These are phyloP conservation scores for Artomyces pyxidatus DNA, from an alignment of 768 basidiomycete species.

Conservation along the genomic window DNA sequence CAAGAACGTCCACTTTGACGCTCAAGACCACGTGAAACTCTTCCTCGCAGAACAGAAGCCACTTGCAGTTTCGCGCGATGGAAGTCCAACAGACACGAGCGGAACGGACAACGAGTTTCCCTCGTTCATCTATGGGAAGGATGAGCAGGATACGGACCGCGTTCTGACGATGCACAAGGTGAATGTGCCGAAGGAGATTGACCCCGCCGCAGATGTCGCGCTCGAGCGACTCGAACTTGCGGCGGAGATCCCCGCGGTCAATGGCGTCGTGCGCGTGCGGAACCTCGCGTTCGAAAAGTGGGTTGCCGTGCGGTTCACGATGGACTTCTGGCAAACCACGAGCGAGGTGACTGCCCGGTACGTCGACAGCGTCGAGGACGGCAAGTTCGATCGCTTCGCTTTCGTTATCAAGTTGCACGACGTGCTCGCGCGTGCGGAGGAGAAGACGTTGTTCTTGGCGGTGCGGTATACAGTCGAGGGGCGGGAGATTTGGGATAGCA, in stretches of 20 bases:
- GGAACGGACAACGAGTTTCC: slow-evolving; percentile 76
- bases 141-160: slow-evolving; percentile 24
- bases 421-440: slow-evolving; percentile 66
- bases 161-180: slow-evolving; percentile 51
- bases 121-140: slow-evolving; percentile 50
- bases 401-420: slow-evolving; percentile 77
- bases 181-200: slow-evolving; percentile 49
- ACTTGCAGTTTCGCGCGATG: slow-evolving; percentile 84
- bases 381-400: slow-evolving; percentile 59
- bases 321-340: slow-evolving; percentile 94
- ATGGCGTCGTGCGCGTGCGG: slow-evolving; percentile 70
- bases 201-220: slow-evolving; percentile 36
- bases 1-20: slow-evolving; percentile 90
- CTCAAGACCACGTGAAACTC: slow-evolving; percentile 87
- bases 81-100: slow-evolving; percentile 79
- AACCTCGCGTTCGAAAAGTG: slow-evolving; percentile 86
- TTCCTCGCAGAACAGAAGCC: slow-evolving; percentile 96
- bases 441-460: slow-evolving; percentile 75
- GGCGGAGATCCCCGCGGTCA: slow-evolving; percentile 43
- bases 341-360: slow-evolving; percentile 84
- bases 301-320: slow-evolving; percentile 84
- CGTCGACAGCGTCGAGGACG: slow-evolving; percentile 32
- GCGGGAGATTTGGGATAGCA: slow-evolving; percentile 91
- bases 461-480: slow-evolving; percentile 65
- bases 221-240: slow-evolving; percentile 50